phyloP scores from a whole-genome alignment of 805 yeast genomes.

The Metschnikowia similis region DNA sequence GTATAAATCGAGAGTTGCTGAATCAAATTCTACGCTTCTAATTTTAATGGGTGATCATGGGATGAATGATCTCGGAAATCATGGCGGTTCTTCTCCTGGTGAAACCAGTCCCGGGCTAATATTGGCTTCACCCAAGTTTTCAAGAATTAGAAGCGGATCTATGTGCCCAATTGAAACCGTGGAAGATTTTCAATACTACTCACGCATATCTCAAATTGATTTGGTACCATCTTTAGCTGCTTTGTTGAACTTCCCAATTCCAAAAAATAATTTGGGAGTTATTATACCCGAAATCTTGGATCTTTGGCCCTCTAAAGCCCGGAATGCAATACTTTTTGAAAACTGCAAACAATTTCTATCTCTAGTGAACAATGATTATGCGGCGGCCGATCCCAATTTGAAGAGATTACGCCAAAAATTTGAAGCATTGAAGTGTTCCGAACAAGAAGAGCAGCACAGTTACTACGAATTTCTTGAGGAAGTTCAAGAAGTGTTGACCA shows the following conservation, averaged over 20 bases:
- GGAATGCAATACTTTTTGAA: slow-evolving; percentile 39
- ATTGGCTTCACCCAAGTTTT: slow-evolving; percentile 61
- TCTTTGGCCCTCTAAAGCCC: slow-evolving; percentile 42
- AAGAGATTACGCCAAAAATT: slow-evolving; percentile 14
- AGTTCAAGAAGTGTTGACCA: slow-evolving; percentile 50
- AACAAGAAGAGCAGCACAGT: slow-evolving; percentile 13
- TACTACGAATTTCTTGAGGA: slow-evolving; percentile 35
- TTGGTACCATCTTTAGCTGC: slow-evolving; percentile 66
- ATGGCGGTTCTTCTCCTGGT: slow-evolving; percentile 91
- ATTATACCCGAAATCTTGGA: slow-evolving; percentile 55
- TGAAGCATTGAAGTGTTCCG: slow-evolving; percentile 2
- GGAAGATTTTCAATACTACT: slow-evolving; percentile 50
- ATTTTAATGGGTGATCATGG: slow-evolving; percentile 92
- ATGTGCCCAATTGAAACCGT: slow-evolving; percentile 37
- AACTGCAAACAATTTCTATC: slow-evolving; percentile 56
- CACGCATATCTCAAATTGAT: slow-evolving; percentile 60
- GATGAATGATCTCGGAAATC: slow-evolving; percentile 93
- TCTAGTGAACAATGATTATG: slow-evolving; percentile 41
- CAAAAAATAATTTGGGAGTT: slow-evolving; percentile 71
- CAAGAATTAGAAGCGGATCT: slow-evolving; percentile 14
- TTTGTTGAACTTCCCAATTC: slow-evolving; percentile 61
- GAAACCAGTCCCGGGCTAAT: slow-evolving; percentile 86
- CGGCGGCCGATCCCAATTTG: slow-evolving; percentile 11
- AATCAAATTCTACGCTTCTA: slow-evolving; percentile 48
- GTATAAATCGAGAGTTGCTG: slow-evolving; percentile 28